These are phyloP conservation scores for Canavalia gladiata DNA, from an alignment of 306 rosid genomes.

Conservation along the genomic window DNA sequence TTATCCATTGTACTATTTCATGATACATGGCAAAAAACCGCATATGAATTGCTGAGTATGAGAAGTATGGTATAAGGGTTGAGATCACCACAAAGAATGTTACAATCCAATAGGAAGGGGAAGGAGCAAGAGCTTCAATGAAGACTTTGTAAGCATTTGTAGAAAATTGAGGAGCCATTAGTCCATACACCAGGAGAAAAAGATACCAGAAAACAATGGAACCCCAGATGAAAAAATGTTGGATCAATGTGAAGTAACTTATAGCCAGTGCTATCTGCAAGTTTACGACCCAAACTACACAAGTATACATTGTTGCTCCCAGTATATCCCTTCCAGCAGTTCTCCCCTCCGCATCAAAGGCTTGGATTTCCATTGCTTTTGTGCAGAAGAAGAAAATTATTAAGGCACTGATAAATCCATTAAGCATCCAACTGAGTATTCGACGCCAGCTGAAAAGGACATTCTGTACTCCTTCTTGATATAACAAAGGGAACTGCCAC, in stretches of 20 bases:
- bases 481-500: constrained; percentile 87
- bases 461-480: constrained; percentile 97
- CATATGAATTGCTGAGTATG: constrained; percentile 75
- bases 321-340: constrained; percentile 85
- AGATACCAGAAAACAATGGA: constrained; percentile 81
- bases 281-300: constrained; percentile 93
- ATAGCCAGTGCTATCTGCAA: constrained; percentile 87
- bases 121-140: constrained; percentile 78
- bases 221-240: constrained; percentile 92
- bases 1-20: constrained; percentile 77
- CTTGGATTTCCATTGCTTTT: constrained; percentile 68
- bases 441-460: constrained; percentile 92
- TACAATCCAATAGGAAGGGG: constrained; percentile 79
- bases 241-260: constrained; percentile 93
- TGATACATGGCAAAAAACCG: constrained; percentile 92
- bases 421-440: constrained; percentile 88
- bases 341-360: constrained; percentile 74
- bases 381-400: constrained; percentile 88
- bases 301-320: constrained; percentile 85
- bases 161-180: constrained; percentile 63
- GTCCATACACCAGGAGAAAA: constrained; percentile 79
- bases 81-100: constrained; percentile 72
- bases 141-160: constrained; percentile 79
- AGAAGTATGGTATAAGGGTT: constrained; percentile 78
- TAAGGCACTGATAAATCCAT: constrained; percentile 73